A percentile compares a stretch with the other conserved stretches of the same genome.
phyloP scores from a whole-genome alignment of 2,329 filamentous ascomycete species.

The Colletotrichum gigasporum region DNA sequence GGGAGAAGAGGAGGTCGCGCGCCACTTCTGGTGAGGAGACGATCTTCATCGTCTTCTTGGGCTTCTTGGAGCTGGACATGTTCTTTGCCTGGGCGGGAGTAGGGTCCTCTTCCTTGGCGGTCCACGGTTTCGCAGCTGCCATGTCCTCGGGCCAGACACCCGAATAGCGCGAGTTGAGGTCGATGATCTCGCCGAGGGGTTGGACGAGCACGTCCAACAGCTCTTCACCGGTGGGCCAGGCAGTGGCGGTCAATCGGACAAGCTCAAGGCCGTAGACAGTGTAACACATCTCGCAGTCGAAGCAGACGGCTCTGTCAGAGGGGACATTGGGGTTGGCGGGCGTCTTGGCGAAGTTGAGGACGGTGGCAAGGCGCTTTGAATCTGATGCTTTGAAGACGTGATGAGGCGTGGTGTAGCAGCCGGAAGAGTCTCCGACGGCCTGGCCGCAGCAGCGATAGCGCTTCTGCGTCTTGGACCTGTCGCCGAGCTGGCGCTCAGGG shows the following conservation, averaged over 20 bases:
- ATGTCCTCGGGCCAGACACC: constrained; percentile 85
- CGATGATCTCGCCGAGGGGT: constrained; percentile 84
- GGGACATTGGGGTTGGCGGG: constrained; percentile 68
- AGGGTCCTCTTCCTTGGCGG: constrained; percentile 37
- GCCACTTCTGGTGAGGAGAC: constrained; percentile 80
- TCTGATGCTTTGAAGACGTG: constrained; percentile 92
- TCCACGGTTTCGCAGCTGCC: constrained; percentile 70
- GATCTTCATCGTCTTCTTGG: constrained; percentile 68
- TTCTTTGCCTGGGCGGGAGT: constrained; percentile 32
- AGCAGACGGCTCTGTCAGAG: constrained; percentile 74
- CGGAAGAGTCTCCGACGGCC: constrained; percentile 74
- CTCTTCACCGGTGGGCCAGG: constrained; percentile 81
- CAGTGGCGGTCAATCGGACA: constrained; percentile 86
- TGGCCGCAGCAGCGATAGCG: constrained; percentile 84
- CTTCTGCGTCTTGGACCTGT: constrained; percentile 65
- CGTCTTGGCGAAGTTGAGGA: constrained; percentile 84
- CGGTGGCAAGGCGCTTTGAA: constrained; percentile 76
- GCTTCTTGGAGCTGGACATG: constrained; percentile 33
- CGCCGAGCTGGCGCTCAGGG: constrained; percentile 65
- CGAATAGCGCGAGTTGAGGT: constrained; percentile 92
- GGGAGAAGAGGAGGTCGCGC: constrained; percentile 78
- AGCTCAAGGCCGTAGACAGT: constrained; percentile 90
- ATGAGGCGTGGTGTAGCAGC: constrained; percentile 75
- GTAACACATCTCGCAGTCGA: constrained; percentile 99
- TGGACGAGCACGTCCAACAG: constrained; percentile 87